Base-by-base conservation (phyloP, 176 grass and related monocot species). In the Paspalum notatum region DNA sequence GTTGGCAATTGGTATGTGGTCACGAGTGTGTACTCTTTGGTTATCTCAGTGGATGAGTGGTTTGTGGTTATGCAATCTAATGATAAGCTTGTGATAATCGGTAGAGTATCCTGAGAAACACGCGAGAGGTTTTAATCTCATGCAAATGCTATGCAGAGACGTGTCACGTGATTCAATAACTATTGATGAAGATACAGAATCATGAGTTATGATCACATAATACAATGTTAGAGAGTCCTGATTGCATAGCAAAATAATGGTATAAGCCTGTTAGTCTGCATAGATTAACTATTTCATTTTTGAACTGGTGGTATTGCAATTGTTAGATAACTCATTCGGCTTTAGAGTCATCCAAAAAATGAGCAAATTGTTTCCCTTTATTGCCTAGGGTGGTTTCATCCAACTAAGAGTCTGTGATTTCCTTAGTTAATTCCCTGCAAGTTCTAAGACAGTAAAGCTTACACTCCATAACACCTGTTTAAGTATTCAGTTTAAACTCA, bases 41-140 rank as follows among this genome's bases (percentile, higher is more conserved):
- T 22, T 38, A 39, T 50, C 45, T 24, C 59, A 15, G 0, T 46
- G 40, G 46, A 17, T 64, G 26, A 65, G 12, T 41, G 44, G 24
- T 21, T 42, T 51, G 12, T 41, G 44, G 24, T 21, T 42, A 56
- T 50, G 42, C 26, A 48, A 51, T 38, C 50, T 60, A 49, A 4
- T 74, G 10, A 6, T 0, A 12, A 16, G 62, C 4, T 25, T 80
- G 49, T n/a, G 14, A 50, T 24, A 62, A 62, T n/a, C 4, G 3
- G 79, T 52, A 22, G 7, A 32, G 53, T 60, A 82, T 61, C 58
- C 56, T 71, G 16, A 51, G 40, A 32, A 51, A 68, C n/a, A 58
- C 1, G 8, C 25, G 71, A 45, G 16, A 12, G 18, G 6, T 45
- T 64, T 54, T 21, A 25, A 13, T 42, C 40, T 48, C 56, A 18